phyloP scores from a whole-genome alignment of 2,329 filamentous ascomycete genomes.

The Colletotrichum orbiculare region DNA sequence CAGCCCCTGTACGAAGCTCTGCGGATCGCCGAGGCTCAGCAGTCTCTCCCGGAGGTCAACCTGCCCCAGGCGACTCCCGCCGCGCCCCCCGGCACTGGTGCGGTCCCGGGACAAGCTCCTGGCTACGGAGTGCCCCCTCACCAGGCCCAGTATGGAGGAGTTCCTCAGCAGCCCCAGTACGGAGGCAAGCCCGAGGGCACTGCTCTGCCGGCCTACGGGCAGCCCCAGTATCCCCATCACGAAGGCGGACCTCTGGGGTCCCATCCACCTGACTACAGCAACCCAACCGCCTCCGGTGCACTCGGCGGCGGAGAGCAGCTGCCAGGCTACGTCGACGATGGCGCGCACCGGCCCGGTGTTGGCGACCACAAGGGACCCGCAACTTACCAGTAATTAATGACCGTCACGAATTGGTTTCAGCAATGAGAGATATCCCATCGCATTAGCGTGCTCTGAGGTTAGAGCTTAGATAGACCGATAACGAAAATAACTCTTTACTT shows the following conservation, averaged over 20 bases:
- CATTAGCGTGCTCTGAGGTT: constrained; percentile 3
- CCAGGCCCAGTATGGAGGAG: constrained; percentile 17
- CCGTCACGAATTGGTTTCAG: constrained; percentile 4
- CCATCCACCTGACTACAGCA: constrained; percentile 16
- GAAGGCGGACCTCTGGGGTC: constrained; percentile 41
- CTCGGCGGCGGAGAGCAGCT: constrained; percentile 28
- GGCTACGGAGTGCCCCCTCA: constrained; percentile 18
- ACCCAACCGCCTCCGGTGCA: constrained; percentile 25
- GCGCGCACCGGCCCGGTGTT: constrained; percentile 31
- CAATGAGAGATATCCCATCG: constrained; percentile 21
- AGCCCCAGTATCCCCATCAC: constrained; percentile 18
- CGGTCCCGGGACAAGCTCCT: constrained; percentile 13
- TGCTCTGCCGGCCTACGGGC: constrained; percentile 15
- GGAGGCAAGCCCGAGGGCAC: constrained; percentile 11
- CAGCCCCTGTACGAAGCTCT: constrained; percentile 45
- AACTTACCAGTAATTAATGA: constrained; percentile 29
- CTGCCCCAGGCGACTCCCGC: constrained; percentile 31
- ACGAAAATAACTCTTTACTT: neutral
- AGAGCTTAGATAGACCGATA: constrained; percentile 12
- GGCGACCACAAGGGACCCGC: constrained; percentile 31
- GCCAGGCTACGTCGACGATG: constrained; percentile 36
- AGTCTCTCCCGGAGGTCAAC: constrained; percentile 35
- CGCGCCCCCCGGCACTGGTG: constrained; percentile 5
- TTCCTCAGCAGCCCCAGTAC: constrained; percentile 12
- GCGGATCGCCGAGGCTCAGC: constrained; percentile 45